Base-by-base conservation (phyloP, 306 rosid genomes). In the Vigna angularis region DNA sequence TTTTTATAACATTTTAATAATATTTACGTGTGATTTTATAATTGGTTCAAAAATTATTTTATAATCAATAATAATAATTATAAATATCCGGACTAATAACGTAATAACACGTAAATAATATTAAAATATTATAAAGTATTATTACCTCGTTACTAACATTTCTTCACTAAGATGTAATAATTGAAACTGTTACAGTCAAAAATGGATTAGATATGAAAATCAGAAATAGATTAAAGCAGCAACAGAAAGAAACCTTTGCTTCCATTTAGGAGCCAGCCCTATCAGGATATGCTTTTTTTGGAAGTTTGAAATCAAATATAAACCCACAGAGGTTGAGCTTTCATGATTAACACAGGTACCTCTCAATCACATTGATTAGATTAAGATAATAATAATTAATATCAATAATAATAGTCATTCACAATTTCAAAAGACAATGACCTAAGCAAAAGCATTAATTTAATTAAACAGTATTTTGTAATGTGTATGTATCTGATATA, bases 371-470 rank as follows among this genome's bases (percentile, higher is more conserved):
- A 55, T 44, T 72, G 69, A 73, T 74, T 36, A 68, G 83, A 83
- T 83, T 68, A 78, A 67, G 81, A 73, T 83, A 15, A 73, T 83
- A 15, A 73, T 45, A 10, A 38, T 17, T 49, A 15, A 42, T 26
- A 26, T 26, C 3, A 26, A 24, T 24, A 24, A 24, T 24, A 24
- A 26, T 26, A 64, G 56, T 44, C 73, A 67, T 78, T 75, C 79
- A 81, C 83, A 79, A 63, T 81, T 72, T 76, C 87, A 83, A 83
- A 78, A 72, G 85, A 87, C 85, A 82, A 40, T 70, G 77, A 64
- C 50, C 75, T 4, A 17, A 66, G 38, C 17, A 65, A 73, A 14
- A 56, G 10, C 70, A 48, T 17, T 15, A 9, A 64, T 64, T 3
- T n/a, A 48, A 44, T 44, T 30, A 3, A 2, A 9, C 9, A 40